phyloP scores from a whole-genome alignment of 192 early-diverging fungal genomes.

The Coemansia sp. region DNA sequence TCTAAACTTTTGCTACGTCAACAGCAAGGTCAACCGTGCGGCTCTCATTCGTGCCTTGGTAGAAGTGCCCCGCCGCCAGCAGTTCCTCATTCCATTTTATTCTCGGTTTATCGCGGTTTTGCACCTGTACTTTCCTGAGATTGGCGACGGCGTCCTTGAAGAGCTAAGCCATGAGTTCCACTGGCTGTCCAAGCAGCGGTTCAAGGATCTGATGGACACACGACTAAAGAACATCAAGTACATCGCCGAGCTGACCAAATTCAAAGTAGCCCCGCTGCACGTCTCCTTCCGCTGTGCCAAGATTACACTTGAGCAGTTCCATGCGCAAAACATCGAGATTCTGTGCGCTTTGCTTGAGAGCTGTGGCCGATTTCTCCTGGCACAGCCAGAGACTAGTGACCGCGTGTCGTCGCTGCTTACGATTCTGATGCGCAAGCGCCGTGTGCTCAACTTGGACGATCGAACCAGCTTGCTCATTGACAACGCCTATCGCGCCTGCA shows the following conservation, averaged over 20 bases:
- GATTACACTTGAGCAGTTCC: conserved; percentile 81
- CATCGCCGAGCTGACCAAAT: conserved; percentile 92
- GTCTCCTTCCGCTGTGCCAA: conserved; percentile 84
- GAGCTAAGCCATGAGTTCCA: conserved; percentile 52
- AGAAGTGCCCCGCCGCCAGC: conserved; percentile 74
- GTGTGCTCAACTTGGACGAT: conserved; percentile 78
- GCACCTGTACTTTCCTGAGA: conserved; percentile 82
- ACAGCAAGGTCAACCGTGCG: conserved; percentile 74
- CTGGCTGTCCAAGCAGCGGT: conserved; percentile 71
- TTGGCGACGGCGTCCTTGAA: conserved; percentile 69
- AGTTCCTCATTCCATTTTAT: conserved; percentile 90
- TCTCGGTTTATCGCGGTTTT: conserved; percentile 85
- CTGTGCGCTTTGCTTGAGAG: conserved; percentile 78
- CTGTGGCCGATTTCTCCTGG: conserved; percentile 85
- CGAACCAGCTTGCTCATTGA: conserved; percentile 87
- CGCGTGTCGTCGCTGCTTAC: conserved; percentile 73
- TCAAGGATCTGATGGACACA: conserved; percentile 42
- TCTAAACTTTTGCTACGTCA: conserved; percentile 90
- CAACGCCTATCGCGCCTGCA: conserved; percentile 87
- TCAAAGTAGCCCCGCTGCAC: conserved; percentile 77
- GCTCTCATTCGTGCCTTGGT: conserved; percentile 74
- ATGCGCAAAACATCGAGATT: conserved; percentile 79
- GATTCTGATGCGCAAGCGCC: conserved; percentile 89
- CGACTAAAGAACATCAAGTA: conserved; percentile 71
- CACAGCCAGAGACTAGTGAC: conserved; percentile 68